Conservation (phyloP, 495 filamentous ascomycete species). For the Trichoderma orchidacearum region DNA sequence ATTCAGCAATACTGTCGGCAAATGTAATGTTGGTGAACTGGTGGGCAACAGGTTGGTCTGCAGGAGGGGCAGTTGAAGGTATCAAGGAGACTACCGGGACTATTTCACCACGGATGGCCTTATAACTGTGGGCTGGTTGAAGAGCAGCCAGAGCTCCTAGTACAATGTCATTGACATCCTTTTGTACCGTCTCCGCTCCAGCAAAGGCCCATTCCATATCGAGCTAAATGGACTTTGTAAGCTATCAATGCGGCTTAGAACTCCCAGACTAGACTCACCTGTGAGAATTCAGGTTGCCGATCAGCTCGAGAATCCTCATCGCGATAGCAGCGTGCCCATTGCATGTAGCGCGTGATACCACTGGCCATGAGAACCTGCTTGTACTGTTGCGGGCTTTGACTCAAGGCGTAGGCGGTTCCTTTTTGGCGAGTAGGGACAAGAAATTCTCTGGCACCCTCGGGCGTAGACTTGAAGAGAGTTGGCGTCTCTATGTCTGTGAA, state of each 20-base stretch:
- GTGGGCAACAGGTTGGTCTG: neutral
- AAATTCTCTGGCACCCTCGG: slow-evolving; percentile 91
- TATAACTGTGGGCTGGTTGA: slow-evolving; percentile 40
- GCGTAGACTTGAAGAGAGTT: slow-evolving; percentile 91
- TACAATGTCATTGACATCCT: slow-evolving; percentile 3
- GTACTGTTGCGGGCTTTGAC: slow-evolving; percentile 95
- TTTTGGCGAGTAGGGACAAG: slow-evolving; percentile 70
- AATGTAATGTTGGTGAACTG: neutral
- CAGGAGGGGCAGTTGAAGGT: neutral
- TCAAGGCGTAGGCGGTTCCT: slow-evolving; percentile 75
- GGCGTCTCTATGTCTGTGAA: slow-evolving; percentile 87
- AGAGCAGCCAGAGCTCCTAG: slow-evolving; percentile 11
- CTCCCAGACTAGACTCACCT: slow-evolving; percentile 34
- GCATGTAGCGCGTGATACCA: slow-evolving; percentile 70
- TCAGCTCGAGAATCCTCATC: slow-evolving; percentile 92
- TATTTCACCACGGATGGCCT: slow-evolving; percentile 30
- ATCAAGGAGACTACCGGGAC: neutral
- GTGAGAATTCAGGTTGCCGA: slow-evolving; percentile 92
- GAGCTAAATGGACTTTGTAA: slow-evolving; percentile 46
- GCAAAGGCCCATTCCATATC: slow-evolving; percentile 44
- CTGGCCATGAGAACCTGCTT: slow-evolving; percentile 96
- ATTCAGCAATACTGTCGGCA: slow-evolving; percentile 47
- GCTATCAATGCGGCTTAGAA: neutral
- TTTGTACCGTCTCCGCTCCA: neutral
- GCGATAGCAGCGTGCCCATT: slow-evolving; percentile 89